Percentiles rank a stretch among this genome's conserved stretches.
These are phyloP conservation scores for Apiospora hydei DNA, from an alignment of 2,329 filamentous ascomycete genomes.

Conservation along the genomic window DNA sequence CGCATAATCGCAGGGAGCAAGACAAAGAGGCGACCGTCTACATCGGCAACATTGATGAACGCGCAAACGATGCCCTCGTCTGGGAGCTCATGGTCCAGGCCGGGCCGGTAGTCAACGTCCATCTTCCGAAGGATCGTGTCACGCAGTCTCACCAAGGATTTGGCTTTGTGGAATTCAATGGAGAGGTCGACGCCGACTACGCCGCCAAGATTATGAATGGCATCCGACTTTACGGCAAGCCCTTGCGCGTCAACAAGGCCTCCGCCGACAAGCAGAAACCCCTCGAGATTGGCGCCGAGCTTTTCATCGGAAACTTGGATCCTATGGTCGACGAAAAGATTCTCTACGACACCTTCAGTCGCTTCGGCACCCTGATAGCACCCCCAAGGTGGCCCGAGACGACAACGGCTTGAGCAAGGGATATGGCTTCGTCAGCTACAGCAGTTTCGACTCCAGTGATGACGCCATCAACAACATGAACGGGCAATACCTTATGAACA, in stretches of 20 bases:
- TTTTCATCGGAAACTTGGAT: conserved; percentile 96
- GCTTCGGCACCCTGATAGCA: conserved; percentile 85
- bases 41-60: conserved; percentile 97
- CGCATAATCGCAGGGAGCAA: conserved; percentile 74
- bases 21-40: conserved; percentile 99
- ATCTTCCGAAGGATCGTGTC: conserved; percentile 97
- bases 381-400: conserved; percentile 93
- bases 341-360: conserved; percentile 90
- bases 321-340: conserved; percentile 94
- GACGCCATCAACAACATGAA: conserved; percentile 92
- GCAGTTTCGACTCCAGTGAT: conserved; percentile 92
- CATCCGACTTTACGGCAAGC: conserved; percentile 90
- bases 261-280: conserved; percentile 92
- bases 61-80: conserved; percentile 86
- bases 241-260: conserved; percentile 94
- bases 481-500: conserved; percentile 95
- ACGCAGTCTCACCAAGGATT: conserved; percentile 97
- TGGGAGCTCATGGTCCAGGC: conserved; percentile 99
- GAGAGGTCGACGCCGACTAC: conserved; percentile 95
- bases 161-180: conserved; percentile 98
- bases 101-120: conserved; percentile 96
- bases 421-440: conserved; percentile 94
- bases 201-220: conserved; percentile 97
- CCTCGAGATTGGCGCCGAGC: conserved; percentile 92
- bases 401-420: conserved; percentile 90